Conservation (phyloP, 805 yeast genomes). For the Diddensiella caesifluorescens region DNA sequence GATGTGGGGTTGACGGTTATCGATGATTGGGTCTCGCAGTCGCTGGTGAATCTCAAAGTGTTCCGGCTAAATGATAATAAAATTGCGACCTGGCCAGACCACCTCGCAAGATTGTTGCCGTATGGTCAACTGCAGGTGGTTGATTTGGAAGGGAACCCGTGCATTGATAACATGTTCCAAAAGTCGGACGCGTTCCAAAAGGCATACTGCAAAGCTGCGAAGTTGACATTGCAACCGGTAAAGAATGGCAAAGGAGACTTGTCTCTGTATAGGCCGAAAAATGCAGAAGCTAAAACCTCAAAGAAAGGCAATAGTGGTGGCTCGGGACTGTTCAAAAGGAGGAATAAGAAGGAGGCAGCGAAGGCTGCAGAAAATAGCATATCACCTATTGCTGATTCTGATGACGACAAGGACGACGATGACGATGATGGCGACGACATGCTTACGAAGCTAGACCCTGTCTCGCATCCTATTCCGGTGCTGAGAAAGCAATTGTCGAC, state of each 20-base stretch:
- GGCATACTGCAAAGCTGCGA: conserved; percentile 16
- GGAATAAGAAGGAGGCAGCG: conserved; percentile 1
- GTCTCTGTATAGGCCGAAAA: neutral
- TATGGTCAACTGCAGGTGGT: conserved; percentile 20
- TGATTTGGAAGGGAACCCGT: conserved; percentile 28
- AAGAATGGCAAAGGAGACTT: conserved; percentile 1
- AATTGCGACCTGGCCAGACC: conserved; percentile 30
- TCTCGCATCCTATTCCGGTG: neutral
- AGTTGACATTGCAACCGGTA: neutral
- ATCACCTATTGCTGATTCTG: neutral
- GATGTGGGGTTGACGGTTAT: conserved; percentile 23
- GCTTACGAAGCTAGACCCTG: conserved; percentile 21
- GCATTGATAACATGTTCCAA: conserved; percentile 21
- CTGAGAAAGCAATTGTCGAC: conserved; percentile 10
- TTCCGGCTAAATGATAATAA: conserved; percentile 23
- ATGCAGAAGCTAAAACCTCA: neutral
- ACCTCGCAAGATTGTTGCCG: conserved; percentile 17
- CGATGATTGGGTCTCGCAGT: conserved; percentile 27
- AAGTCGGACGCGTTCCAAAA: conserved; percentile 22
- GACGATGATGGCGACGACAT: conserved; percentile 20
- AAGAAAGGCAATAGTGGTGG: neutral
- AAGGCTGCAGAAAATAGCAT: neutral
- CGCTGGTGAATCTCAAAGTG: conserved; percentile 20
- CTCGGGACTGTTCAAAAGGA: conserved; percentile 1
- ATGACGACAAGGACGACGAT: conserved; percentile 8